phyloP scores from a whole-genome alignment of 2,329 filamentous ascomycete genomes.

The Calonectria pauciramosa region DNA sequence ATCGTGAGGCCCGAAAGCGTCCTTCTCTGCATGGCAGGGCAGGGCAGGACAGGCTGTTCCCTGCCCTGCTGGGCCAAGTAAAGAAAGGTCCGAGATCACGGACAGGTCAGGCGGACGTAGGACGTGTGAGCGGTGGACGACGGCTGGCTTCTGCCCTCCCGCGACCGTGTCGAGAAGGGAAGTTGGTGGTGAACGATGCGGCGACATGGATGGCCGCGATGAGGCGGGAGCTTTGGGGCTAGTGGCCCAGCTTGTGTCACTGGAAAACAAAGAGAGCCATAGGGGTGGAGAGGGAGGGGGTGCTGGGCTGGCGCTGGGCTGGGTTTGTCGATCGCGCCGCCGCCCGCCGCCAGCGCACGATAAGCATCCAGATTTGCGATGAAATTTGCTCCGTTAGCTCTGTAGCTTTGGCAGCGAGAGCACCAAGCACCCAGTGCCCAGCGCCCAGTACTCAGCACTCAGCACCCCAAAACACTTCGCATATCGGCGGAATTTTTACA shows the following conservation, averaged over 20 bases:
- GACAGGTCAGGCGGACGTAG: not conserved
- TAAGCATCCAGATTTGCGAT: not conserved
- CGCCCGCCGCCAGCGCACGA: constrained; percentile 3
- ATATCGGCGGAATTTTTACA: not conserved
- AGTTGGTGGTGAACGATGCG: constrained; percentile 8
- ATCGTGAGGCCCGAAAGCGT: not conserved
- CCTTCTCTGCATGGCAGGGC: not conserved
- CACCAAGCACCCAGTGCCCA: not conserved
- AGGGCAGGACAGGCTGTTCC: not conserved
- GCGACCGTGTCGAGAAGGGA: constrained; percentile 1
- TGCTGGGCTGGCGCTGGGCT: not conserved
- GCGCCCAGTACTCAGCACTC: not conserved
- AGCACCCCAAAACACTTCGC: not conserved
- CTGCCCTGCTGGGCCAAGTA: not conserved
- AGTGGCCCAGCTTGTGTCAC: constrained; percentile 11
- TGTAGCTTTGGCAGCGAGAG: not conserved
- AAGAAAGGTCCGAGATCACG: not conserved
- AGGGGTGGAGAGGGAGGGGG: not conserved
- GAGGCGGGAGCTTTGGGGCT: constrained; percentile 10
- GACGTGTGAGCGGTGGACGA: not conserved
- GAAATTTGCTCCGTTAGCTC: constrained; percentile 2
- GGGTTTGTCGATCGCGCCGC: constrained; percentile 7
- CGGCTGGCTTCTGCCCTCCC: not conserved
- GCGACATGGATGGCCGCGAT: constrained; percentile 3
- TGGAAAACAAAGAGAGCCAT: not conserved